phyloP scores from a whole-genome alignment of 352 stramenopile species.

The Pythium apleroticum region DNA sequence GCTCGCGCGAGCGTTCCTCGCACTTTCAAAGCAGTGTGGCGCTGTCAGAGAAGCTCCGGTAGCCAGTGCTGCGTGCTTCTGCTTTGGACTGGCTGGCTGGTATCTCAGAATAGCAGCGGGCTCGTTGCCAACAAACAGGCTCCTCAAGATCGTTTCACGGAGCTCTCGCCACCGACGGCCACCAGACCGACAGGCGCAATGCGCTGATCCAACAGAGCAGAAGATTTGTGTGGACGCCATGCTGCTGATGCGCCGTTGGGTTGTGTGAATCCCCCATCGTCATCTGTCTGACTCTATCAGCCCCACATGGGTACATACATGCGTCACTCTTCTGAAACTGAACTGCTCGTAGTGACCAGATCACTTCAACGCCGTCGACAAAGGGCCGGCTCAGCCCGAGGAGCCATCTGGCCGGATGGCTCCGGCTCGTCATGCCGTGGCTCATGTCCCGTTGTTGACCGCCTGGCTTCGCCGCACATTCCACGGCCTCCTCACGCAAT shows the following conservation, averaged over 20 bases:
- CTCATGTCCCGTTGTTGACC: background rate
- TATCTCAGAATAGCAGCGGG: background rate
- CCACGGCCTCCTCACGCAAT: background rate
- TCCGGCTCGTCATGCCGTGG: background rate
- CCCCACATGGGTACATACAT: background rate
- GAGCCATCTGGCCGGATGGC: background rate
- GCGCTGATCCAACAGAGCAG: background rate
- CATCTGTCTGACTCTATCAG: background rate
- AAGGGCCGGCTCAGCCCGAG: background rate
- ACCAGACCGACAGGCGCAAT: background rate
- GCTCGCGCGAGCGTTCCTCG: background rate
- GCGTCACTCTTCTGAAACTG: background rate
- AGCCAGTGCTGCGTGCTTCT: background rate
- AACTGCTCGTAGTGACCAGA: background rate
- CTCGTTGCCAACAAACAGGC: background rate
- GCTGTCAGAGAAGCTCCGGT: background rate
- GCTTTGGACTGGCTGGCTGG: background rate
- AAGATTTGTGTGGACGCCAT: background rate
- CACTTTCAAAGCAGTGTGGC: background rate
- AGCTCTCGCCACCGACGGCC: background rate
- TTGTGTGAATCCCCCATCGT: background rate
- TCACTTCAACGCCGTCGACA: background rate
- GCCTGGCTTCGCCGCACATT: conserved; percentile 2
- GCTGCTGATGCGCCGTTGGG: background rate
- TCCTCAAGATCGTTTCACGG: background rate